These are phyloP conservation scores for Lathyrus oleraceus DNA, from an alignment of 306 rosid genomes.

Conservation along the genomic window DNA sequence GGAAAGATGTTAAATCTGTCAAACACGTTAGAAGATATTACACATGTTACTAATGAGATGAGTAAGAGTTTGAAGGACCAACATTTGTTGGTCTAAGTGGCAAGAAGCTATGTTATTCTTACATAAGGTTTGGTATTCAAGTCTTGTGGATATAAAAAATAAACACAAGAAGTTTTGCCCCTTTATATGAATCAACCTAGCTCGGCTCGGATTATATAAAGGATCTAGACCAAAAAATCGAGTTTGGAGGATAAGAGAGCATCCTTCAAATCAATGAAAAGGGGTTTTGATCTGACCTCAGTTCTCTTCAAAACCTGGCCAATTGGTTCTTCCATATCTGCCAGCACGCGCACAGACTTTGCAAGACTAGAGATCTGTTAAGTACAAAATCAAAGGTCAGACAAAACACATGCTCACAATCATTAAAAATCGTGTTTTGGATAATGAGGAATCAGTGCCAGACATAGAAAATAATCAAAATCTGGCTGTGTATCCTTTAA, in stretches of 20 bases:
- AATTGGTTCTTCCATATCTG: constrained; percentile 84
- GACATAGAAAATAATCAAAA: neutral
- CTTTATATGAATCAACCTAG: neutral
- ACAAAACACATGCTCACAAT: neutral
- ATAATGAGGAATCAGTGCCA: constrained; percentile 3
- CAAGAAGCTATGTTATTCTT: neutral
- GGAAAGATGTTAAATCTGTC: neutral
- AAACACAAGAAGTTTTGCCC: neutral
- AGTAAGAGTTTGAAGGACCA: constrained; percentile 13
- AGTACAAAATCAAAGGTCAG: constrained; percentile 21
- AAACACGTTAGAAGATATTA: neutral
- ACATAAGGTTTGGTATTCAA: neutral
- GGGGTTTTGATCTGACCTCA: constrained; percentile 53
- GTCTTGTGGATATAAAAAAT: neutral
- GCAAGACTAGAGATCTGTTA: constrained; percentile 69
- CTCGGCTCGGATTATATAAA: neutral
- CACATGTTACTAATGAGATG: neutral
- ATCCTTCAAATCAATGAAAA: constrained; percentile 28
- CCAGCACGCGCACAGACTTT: constrained; percentile 70
- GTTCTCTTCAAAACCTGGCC: constrained; percentile 70
- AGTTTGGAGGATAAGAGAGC: constrained; percentile 20
- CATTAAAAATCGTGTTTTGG: neutral
- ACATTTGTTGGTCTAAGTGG: neutral
- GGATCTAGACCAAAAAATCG: neutral
- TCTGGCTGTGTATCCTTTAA: neutral